Percentiles rank a stretch among this genome's conserved stretches.
Conservation (phyloP, 768 basidiomycete genomes). For the Podaxis carcinomalis region DNA sequence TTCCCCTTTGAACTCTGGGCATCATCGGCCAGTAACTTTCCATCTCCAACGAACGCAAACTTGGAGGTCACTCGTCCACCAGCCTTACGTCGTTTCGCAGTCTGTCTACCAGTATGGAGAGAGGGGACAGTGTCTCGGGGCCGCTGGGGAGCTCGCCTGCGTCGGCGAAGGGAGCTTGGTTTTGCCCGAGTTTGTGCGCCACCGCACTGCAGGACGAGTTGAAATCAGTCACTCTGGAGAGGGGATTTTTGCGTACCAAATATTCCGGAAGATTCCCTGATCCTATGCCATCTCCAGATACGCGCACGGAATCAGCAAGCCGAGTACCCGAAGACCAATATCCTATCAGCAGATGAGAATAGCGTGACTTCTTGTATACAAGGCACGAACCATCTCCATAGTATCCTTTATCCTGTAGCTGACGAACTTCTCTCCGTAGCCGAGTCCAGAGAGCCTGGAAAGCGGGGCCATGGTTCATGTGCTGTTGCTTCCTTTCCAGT, state of each 20-base stretch:
- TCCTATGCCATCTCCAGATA: conserved; percentile 48
- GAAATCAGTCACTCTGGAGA: neutral
- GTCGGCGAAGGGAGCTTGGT: conserved; percentile 46
- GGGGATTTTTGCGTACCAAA: conserved; percentile 46
- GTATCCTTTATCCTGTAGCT: conserved; percentile 71
- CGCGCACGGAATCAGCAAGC: conserved; percentile 56
- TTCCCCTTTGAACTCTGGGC: conserved; percentile 55
- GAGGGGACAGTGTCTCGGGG: conserved; percentile 45
- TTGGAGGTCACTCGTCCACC: conserved; percentile 65
- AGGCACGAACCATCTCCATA: conserved; percentile 67
- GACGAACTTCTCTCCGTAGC: conserved; percentile 60
- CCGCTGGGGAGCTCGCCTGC: conserved; percentile 18
- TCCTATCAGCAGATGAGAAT: conserved; percentile 36
- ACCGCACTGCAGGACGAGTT: conserved; percentile 51
- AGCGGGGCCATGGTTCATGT: conserved; percentile 74
- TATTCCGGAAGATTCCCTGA: conserved; percentile 70
- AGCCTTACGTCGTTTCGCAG: conserved; percentile 64
- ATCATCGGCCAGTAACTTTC: conserved; percentile 45
- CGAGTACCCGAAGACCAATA: conserved; percentile 80
- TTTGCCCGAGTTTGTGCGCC: conserved; percentile 67
- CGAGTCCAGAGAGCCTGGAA: conserved; percentile 75
- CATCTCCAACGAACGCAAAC: conserved; percentile 55
- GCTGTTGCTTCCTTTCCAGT: conserved; percentile 31
- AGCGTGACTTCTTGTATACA: neutral
- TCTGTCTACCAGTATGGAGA: conserved; percentile 55